Conservation (phyloP, 441 rosid species). For the Bruguiera hainesii region DNA sequence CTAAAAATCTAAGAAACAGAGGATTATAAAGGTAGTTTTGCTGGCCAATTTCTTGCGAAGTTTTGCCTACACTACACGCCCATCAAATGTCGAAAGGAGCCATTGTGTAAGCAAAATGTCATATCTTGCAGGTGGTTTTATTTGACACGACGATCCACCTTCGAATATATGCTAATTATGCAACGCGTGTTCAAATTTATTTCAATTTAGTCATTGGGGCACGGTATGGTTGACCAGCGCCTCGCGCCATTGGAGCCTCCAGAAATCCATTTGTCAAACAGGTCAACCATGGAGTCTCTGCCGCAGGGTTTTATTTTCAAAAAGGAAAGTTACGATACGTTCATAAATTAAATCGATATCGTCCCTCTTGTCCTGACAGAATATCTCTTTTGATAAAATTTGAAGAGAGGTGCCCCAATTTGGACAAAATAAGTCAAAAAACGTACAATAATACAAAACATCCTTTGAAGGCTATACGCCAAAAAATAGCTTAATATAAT, state of each 20-base stretch:
- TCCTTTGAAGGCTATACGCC: too few relatives aligned
- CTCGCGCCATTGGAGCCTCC: background rate
- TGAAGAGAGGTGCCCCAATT: too few relatives aligned
- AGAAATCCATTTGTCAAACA: background rate
- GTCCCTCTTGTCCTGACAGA: too few relatives aligned
- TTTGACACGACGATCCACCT: too few relatives aligned
- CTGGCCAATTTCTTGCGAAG: slow-evolving; percentile 29
- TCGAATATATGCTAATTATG: too few relatives aligned
- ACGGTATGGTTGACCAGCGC: slow-evolving; percentile 13
- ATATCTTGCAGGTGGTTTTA: too few relatives aligned
- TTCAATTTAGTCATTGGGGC: background rate
- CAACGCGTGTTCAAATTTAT: background rate
- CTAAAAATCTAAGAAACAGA: too few relatives aligned
- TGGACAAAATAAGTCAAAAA: too few relatives aligned
- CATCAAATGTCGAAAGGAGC: slow-evolving; percentile 12
- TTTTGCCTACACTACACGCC: slow-evolving; percentile 49
- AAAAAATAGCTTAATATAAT: slow-evolving; percentile 14
- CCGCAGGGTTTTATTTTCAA: background rate
- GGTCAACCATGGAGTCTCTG: slow-evolving; percentile 4
- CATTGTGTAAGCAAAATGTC: background rate
- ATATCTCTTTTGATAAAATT: too few relatives aligned
- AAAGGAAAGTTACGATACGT: too few relatives aligned
- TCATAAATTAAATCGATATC: too few relatives aligned
- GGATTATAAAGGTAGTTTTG: slow-evolving; percentile 4
- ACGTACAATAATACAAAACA: too few relatives aligned